Base-by-base conservation (phyloP, 306 rosid species). In the Cucurbita maxima region DNA sequence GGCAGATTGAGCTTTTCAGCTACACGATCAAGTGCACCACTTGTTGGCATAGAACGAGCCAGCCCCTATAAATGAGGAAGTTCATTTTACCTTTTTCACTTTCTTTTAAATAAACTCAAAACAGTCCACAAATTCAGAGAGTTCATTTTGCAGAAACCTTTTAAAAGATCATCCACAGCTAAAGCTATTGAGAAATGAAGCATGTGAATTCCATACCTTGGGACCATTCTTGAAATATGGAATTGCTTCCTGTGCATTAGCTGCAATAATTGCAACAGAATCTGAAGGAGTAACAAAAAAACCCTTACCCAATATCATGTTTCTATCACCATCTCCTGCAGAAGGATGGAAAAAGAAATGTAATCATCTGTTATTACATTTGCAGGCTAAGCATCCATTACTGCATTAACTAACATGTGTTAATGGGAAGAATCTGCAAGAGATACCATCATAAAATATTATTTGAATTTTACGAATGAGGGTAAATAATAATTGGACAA, bases 251-350 rank as follows among this genome's bases (percentile, higher is more conserved):
- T 82, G 85, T 75, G 96, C 97, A 83, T 91, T 91, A 82, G 97
- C 99, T 72, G 97, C 97, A 73, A 95, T 91, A 78, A 95, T 77
- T 53, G 97, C 99, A 58, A 89, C 97, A 54, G 99, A 95, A 50
- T 95, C 99, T 61, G 99, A 95, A 83, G 99, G 99, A 60, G 99
- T 95, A 78, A 95, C 95, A 50, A 95, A 95, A 81, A 95, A 95
- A 30, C 86, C 67, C 76, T 60, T 82, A 68, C 99, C 99, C 57
- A 95, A 83, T 86, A 95, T 86, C 99, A 95, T 95, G 87, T 95
- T 95, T 75, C 99, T 95, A 81, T 95, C 99, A 68, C 97, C 99
- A 76, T 95, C 97, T 78, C 97, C 99, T 95, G 78, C 73, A 70
- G 5, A 84, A 76, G 41, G 25, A 56, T 54, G 3, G 38, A 38